These are phyloP conservation scores for Hymenoscyphus albidus DNA, from an alignment of 2,329 filamentous ascomycete species.

Conservation along the genomic window DNA sequence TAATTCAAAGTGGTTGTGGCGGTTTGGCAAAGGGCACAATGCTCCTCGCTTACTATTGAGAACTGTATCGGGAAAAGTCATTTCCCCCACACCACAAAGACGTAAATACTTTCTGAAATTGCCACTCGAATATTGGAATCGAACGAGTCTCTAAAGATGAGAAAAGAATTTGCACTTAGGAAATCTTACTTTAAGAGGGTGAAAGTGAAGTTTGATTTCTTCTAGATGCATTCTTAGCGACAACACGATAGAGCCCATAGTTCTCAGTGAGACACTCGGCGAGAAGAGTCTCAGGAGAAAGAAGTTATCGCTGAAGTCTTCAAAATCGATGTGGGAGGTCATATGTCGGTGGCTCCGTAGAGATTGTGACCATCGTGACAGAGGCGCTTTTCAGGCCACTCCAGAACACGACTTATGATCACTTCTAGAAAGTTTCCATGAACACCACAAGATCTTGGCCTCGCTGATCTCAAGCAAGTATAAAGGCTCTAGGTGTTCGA, in stretches of 20 bases:
- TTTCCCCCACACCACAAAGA: conserved; percentile 12
- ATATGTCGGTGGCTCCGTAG: not conserved
- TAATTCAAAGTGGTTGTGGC: not conserved
- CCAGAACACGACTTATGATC: not conserved
- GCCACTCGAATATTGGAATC: no score
- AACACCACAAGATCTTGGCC: not conserved
- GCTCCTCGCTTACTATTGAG: conserved; percentile 22
- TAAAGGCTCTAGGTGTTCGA: not conserved
- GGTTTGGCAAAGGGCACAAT: conserved; percentile 6
- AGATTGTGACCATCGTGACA: not conserved
- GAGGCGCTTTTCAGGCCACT: not conserved
- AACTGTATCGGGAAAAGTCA: conserved; percentile 14
- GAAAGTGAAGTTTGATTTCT: no score
- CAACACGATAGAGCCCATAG: not conserved
- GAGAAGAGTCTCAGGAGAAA: not conserved
- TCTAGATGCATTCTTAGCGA: no score
- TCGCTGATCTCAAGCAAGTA: not conserved
- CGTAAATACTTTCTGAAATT: not conserved
- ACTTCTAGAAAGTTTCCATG: not conserved
- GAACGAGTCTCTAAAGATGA: no score
- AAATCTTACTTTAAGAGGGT: no score
- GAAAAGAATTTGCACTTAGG: no score
- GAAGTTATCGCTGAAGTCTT: not conserved
- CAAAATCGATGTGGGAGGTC: not conserved
- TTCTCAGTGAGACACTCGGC: not conserved